Conservation (phyloP, 208 protist species). For the Trypanosoma lewisi region DNA sequence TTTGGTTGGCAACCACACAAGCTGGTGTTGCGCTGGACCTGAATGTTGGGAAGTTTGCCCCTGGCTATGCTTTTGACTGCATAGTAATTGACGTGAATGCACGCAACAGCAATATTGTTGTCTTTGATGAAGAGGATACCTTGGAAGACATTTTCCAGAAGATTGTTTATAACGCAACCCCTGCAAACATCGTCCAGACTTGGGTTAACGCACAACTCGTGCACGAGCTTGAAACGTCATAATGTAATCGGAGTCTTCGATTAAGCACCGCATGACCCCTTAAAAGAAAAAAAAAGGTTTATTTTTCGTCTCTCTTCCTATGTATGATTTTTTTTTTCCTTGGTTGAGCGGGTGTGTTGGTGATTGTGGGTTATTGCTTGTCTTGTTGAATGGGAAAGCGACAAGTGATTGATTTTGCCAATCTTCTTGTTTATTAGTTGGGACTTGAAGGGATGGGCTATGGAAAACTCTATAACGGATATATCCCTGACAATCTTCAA, state of each 20-base stretch:
- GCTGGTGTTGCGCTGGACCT: slow-evolving; percentile 85
- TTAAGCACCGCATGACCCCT: background rate
- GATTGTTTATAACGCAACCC: slow-evolving; percentile 64
- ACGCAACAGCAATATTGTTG: slow-evolving; percentile 36
- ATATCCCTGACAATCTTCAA: too few relatives aligned
- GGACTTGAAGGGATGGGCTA: too few relatives aligned
- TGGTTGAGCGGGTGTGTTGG: too few relatives aligned
- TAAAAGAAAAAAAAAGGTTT: background rate
- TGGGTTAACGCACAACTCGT: slow-evolving; percentile 69
- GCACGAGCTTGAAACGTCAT: slow-evolving; percentile 20
- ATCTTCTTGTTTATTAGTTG: too few relatives aligned
- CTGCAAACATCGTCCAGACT: slow-evolving; percentile 58
- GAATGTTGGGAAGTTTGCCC: slow-evolving; percentile 83
- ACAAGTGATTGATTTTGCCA: too few relatives aligned
- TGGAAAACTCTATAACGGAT: too few relatives aligned
- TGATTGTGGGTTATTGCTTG: too few relatives aligned
- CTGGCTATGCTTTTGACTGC: slow-evolving; percentile 89
- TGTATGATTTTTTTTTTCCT: too few relatives aligned
- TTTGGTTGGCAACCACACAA: slow-evolving; percentile 88
- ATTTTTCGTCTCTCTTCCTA: background rate
- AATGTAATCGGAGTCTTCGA: background rate
- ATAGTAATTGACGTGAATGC: slow-evolving; percentile 72
- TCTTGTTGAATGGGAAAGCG: too few relatives aligned
- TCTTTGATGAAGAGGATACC: slow-evolving; percentile 61
- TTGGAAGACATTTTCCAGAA: slow-evolving; percentile 72